Evolutionary conservation across 73 alveolate species (phyloP).

Genomic region (Uronychia setigera): DNA sequence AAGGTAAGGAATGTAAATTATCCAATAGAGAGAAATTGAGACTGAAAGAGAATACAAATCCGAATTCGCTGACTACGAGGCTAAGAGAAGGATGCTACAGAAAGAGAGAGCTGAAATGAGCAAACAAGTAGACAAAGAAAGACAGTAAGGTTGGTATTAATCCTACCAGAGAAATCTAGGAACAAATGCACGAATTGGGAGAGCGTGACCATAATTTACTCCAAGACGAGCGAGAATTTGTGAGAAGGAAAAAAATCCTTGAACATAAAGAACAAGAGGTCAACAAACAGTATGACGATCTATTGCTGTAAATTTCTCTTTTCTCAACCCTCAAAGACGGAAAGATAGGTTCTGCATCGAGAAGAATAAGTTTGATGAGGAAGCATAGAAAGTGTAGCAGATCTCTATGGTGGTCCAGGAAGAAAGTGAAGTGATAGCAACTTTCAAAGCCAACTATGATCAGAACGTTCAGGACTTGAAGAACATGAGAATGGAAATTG

Average conservation of each 20-base stretch:
- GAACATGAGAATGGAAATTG: constrained; percentile 8
- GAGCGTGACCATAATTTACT: constrained; percentile 1
- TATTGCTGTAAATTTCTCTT: background rate
- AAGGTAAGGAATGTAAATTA: background rate
- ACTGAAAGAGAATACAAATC: background rate
- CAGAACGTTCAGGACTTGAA: constrained; percentile 7
- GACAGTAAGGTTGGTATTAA: constrained; percentile 1
- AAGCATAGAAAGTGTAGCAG: constrained; percentile 24
- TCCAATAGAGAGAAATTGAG: background rate
- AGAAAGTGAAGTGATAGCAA: constrained; percentile 19
- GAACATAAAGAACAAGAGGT: background rate
- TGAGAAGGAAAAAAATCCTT: background rate
- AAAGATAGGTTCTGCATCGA: constrained; percentile 10
- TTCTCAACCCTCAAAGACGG: background rate
- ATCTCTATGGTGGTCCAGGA: constrained; percentile 23
- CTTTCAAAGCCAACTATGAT: constrained; percentile 16
- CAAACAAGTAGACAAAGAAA: background rate
- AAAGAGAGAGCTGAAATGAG: background rate
- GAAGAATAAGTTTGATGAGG: constrained; percentile 19
- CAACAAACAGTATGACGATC: constrained; percentile 5
- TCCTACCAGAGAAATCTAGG: background rate
- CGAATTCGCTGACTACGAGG: background rate
- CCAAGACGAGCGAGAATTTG: constrained; percentile 4
- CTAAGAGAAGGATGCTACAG: constrained; percentile 18
- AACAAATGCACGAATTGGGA: background rate